phyloP scores from a whole-genome alignment of 2,329 filamentous ascomycete genomes.

The Beauveria scarabaeidicola region DNA sequence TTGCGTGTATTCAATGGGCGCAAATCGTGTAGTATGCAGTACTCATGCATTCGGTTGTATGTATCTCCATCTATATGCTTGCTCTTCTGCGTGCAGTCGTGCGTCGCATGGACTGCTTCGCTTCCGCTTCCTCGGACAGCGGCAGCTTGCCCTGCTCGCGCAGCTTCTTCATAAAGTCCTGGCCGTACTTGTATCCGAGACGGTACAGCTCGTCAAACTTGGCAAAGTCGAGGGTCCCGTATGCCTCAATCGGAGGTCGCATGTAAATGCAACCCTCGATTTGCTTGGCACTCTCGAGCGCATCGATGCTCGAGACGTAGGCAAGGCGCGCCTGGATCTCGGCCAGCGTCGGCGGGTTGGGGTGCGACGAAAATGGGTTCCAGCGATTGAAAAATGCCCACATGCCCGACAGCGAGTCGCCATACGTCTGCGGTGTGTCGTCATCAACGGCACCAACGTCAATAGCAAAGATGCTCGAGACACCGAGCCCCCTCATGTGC shows the following conservation, averaged over 20 bases:
- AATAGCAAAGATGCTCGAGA: constrained; percentile 89
- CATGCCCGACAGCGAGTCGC: constrained; percentile 87
- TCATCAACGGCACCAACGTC: constrained; percentile 93
- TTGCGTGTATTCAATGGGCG: background rate
- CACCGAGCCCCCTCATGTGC: constrained; percentile 92
- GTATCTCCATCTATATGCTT: constrained; percentile 49
- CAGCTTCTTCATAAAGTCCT: constrained; percentile 68
- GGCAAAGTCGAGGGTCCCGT: constrained; percentile 90
- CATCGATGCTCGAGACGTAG: constrained; percentile 91
- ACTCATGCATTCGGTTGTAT: background rate
- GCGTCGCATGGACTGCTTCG: constrained; percentile 65
- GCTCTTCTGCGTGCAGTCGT: constrained; percentile 74
- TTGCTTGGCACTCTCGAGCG: constrained; percentile 84
- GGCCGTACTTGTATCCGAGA: constrained; percentile 79
- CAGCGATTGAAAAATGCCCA: constrained; percentile 94
- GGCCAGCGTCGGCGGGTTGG: constrained; percentile 88
- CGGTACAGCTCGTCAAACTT: constrained; percentile 97
- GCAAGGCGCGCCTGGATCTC: constrained; percentile 94
- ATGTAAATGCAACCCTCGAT: constrained; percentile 92
- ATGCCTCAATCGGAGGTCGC: constrained; percentile 87
- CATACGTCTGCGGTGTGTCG: constrained; percentile 82
- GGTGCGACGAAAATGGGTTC: constrained; percentile 84
- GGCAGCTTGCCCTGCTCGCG: constrained; percentile 70
- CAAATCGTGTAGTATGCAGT: background rate
- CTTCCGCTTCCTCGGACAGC: constrained; percentile 62